A percentile compares a stretch with the other conserved stretches of the same genome.
phyloP scores from a whole-genome alignment of 441 rosid genomes.

The Hura crepitans region DNA sequence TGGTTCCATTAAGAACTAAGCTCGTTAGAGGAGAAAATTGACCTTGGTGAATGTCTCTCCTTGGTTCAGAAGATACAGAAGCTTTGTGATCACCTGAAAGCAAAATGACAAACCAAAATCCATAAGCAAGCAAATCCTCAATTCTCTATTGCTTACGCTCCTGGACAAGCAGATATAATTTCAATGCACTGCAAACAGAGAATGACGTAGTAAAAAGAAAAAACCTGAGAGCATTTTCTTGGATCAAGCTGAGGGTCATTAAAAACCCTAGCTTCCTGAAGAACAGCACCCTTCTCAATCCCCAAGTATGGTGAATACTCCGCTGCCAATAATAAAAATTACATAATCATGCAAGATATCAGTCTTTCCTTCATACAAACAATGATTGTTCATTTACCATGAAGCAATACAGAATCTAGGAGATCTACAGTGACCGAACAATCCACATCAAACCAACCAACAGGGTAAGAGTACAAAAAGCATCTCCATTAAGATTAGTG shows the following conservation, averaged over 20 bases:
- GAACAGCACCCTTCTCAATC: conserved; percentile 97
- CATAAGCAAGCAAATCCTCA: conserved; percentile 18
- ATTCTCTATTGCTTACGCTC: background rate
- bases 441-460: conserved; percentile 4
- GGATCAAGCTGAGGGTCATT: conserved; percentile 98
- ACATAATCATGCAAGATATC: conserved; percentile 19
- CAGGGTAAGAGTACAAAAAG: background rate
- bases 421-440: conserved; percentile 17
- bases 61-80: conserved; percentile 92
- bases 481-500: background rate
- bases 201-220: conserved; percentile 11
- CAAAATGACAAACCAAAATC: conserved; percentile 10
- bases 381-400: background rate
- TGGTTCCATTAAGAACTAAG: conserved; percentile 11
- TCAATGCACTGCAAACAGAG: background rate
- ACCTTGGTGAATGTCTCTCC: conserved; percentile 96
- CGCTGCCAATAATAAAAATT: conserved; percentile 39
- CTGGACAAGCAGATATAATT: background rate
- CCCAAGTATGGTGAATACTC: conserved; percentile 97
- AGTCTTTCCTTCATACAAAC: background rate
- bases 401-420: background rate
- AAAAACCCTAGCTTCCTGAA: conserved; percentile 97
- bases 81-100: conserved; percentile 83
- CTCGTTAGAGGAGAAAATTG: conserved; percentile 16
- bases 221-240: conserved; percentile 96